phyloP scores from a whole-genome alignment of 2,329 filamentous ascomycete species.

The Chalaropsis ovoidea region DNA sequence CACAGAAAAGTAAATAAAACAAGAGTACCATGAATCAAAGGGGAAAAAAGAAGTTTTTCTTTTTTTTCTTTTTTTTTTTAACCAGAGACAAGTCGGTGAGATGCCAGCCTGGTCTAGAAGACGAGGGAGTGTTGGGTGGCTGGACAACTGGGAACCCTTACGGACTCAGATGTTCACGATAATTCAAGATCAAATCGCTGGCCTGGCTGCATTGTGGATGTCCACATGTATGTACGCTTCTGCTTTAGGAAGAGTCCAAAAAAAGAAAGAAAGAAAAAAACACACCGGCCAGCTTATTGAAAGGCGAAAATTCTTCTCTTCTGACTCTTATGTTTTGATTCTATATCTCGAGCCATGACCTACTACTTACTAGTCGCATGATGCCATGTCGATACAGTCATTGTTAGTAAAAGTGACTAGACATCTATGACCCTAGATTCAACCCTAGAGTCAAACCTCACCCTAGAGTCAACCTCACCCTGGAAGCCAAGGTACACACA shows the following conservation, averaged over 20 bases:
- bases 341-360: background rate
- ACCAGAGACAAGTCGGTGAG: background rate
- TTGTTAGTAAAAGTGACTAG: background rate
- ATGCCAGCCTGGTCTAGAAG: background rate
- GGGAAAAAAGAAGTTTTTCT: too few relatives aligned
- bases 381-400: background rate
- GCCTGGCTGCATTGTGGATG: too few relatives aligned
- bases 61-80: too few relatives aligned
- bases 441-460: too few relatives aligned
- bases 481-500: too few relatives aligned
- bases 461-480: too few relatives aligned
- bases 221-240: background rate
- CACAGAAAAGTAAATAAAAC: too few relatives aligned
- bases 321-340: background rate
- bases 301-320: too few relatives aligned
- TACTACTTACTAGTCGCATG: background rate
- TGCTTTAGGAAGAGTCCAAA: background rate
- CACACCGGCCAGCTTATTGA: background rate
- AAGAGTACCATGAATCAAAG: too few relatives aligned
- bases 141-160: slow-evolving; percentile 2
- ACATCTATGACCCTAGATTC: background rate
- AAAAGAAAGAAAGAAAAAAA: background rate
- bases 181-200: slow-evolving; percentile 1
- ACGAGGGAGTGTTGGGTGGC: background rate
- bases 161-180: background rate